These are phyloP conservation scores for Trichodelitschia bisporula DNA, from an alignment of 495 filamentous ascomycete genomes.

Conservation along the genomic window DNA sequence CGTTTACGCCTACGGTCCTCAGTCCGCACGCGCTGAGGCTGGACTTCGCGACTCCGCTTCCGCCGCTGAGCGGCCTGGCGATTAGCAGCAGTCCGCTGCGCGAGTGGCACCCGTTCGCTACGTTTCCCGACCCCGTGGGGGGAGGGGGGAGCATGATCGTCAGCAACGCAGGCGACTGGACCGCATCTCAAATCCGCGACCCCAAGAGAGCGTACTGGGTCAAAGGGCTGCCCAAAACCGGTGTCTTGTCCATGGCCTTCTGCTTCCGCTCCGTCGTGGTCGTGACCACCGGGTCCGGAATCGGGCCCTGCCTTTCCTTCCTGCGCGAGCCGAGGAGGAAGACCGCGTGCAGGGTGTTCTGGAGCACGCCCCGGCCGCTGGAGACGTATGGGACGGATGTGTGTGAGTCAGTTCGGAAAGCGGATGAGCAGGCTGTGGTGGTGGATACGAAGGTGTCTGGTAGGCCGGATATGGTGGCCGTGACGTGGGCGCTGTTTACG, in stretches of 20 bases:
- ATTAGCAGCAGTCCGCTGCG: conserved; percentile 32
- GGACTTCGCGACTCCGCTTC: conserved; percentile 34
- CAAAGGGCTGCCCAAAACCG: conserved; percentile 29
- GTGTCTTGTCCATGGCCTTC: conserved; percentile 45
- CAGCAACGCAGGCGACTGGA: conserved; percentile 76
- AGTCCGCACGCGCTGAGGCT: conserved; percentile 48
- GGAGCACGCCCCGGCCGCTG: conserved; percentile 27
- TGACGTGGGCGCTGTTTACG: conserved; percentile 28
- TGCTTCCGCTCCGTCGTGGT: conserved; percentile 45
- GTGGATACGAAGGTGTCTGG: conserved; percentile 22
- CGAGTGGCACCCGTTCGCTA: conserved; percentile 69
- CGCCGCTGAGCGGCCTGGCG: conserved; percentile 17
- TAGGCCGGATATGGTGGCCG: conserved; percentile 21
- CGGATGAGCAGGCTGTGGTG: conserved; percentile 27
- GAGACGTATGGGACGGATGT: conserved; percentile 27
- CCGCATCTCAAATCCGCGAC: conserved; percentile 31
- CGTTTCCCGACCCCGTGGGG: conserved; percentile 28
- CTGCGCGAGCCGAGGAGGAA: conserved; percentile 15
- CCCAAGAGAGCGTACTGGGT: conserved; percentile 34
- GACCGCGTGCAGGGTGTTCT: conserved; percentile 25
- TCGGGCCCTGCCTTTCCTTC: conserved; percentile 40
- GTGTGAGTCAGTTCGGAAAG: conserved; percentile 20
- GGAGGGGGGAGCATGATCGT: conserved; percentile 43
- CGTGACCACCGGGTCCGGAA: conserved; percentile 66
- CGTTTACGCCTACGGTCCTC: conserved; percentile 34